Evolutionary conservation across 192 early-diverging fungal species (phyloP).

Genomic region (Umbelopsis ramanniana): DNA sequence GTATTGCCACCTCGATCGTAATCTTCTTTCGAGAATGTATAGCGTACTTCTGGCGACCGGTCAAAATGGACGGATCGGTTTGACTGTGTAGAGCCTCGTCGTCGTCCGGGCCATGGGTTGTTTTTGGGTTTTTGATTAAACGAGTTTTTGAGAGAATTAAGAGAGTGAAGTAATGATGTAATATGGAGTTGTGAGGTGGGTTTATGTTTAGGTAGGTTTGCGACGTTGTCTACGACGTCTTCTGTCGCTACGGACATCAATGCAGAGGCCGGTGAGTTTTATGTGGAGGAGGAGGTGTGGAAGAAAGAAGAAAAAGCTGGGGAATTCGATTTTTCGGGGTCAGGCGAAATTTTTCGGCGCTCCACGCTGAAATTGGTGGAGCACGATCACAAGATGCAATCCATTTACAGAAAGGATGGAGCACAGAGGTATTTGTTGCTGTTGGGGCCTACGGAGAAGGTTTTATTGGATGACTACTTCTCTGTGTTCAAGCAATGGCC

Average conservation of each 20-base stretch:
- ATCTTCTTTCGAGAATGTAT: constrained; percentile 10
- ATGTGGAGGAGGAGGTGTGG: not conserved
- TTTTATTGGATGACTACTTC: too few species aligned
- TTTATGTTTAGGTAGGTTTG: not conserved
- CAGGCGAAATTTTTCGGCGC: not conserved
- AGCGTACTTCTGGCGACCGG: constrained; percentile 1
- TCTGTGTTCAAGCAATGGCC: too few species aligned
- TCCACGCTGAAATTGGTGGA: too few species aligned
- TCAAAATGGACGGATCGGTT: constrained; percentile 11
- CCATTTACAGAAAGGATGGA: too few species aligned
- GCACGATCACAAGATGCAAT: too few species aligned
- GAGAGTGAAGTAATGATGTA: constrained; percentile 12
- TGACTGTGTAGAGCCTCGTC: constrained; percentile 7
- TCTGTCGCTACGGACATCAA: constrained; percentile 10
- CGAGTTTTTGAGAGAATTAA: not conserved
- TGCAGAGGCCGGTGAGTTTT: not conserved
- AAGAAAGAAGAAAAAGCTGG: not conserved
- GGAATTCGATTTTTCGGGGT: not conserved
- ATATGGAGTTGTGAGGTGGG: not conserved
- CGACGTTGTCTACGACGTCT: not conserved
- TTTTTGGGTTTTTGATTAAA: constrained; percentile 2
- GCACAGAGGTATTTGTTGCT: too few species aligned
- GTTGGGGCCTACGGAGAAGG: too few species aligned
- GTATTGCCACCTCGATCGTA: constrained; percentile 7
- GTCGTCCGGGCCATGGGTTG: not conserved